These are phyloP conservation scores for Coemansia sp. DNA, from an alignment of 192 early-diverging fungal species.

Conservation along the genomic window DNA sequence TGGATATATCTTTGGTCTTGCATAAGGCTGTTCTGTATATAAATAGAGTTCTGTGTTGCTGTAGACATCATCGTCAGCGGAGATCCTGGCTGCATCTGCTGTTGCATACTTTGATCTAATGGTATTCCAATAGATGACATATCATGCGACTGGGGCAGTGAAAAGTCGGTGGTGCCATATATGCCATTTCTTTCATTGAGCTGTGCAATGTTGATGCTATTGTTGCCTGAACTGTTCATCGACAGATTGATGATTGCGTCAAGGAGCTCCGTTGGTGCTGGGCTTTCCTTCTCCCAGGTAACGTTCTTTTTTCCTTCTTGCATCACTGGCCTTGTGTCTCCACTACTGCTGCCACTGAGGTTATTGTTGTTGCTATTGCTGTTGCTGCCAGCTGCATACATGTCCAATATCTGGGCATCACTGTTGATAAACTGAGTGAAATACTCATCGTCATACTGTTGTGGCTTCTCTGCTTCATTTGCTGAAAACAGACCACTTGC, in stretches of 20 bases:
- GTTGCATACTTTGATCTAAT: not conserved
- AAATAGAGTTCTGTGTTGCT: not conserved
- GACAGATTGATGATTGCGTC: slow-evolving; percentile 46
- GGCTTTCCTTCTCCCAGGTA: slow-evolving; percentile 5
- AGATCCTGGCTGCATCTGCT: not conserved
- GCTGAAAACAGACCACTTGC: not conserved
- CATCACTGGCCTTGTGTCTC: too few species aligned
- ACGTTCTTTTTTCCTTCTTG: not conserved
- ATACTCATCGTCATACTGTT: slow-evolving; percentile 28
- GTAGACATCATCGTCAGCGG: not conserved
- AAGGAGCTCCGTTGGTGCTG: slow-evolving; percentile 24
- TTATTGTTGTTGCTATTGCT: not conserved
- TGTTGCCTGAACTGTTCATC: slow-evolving; percentile 17
- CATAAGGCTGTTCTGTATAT: not conserved
- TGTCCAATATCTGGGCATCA: slow-evolving; percentile 5
- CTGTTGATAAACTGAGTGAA: slow-evolving; percentile 43
- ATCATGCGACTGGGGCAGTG: not conserved
- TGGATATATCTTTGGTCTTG: not conserved
- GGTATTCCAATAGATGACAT: not conserved
- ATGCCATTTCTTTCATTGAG: slow-evolving; percentile 2
- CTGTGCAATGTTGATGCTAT: slow-evolving; percentile 4
- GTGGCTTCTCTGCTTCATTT: not conserved
- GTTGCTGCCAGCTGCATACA: not conserved
- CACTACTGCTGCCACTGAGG: too few species aligned
- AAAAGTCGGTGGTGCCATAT: not conserved